Evolutionary conservation across 129 eudicot species (phyloP), one percentile per base, ranked within the genome.

Genomic region (Smallanthus sonchifolius): DNA sequence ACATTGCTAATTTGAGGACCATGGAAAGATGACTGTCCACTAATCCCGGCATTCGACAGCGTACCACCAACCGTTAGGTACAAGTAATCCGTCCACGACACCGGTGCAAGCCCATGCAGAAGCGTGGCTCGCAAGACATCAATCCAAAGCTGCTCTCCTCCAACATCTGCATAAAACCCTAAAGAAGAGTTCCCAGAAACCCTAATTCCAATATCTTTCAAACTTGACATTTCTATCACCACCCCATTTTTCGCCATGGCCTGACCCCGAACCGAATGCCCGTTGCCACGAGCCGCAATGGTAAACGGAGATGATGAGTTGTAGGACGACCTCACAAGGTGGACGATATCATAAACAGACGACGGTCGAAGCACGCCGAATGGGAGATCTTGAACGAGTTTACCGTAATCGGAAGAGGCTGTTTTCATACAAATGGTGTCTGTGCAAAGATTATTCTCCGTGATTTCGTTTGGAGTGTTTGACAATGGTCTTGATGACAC

Each of bases 151-250:
- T 80, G 83, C 52, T 80, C 83, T 6, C 83, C 83, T 36, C 83
- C 83, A 48, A 80, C 83, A 65, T 79, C 83, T n/a, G 78, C 78
- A 72, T 79, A 79, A 79, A 72, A 79, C 73, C 83, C 83, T 57
- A 67, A 35, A 55, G 75, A 45, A 43, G 62, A 32, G 62, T 74
- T 39, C 55, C 83, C 70, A 35, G 64, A 74, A 74, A 80, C 79
- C 43, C 54, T 57, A 80, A 80, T 80, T 44, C 83, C 75, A 67
- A 3, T 30, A 34, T 37, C 32, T 39, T 10, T 74, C 71, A 80
- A 67, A 44, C 56, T 56, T 16, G 64, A 20, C 83, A 80, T 80
- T 13, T 80, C 69, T 65, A 80, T 64, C 71, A 80, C 83, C 64
- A 80, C 83, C 44, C 83, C 83, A 74, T 80, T 57, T 55, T 74